Base-by-base conservation (phyloP, 371 early-diverging fungal genomes). In the Mucor saturninus region DNA sequence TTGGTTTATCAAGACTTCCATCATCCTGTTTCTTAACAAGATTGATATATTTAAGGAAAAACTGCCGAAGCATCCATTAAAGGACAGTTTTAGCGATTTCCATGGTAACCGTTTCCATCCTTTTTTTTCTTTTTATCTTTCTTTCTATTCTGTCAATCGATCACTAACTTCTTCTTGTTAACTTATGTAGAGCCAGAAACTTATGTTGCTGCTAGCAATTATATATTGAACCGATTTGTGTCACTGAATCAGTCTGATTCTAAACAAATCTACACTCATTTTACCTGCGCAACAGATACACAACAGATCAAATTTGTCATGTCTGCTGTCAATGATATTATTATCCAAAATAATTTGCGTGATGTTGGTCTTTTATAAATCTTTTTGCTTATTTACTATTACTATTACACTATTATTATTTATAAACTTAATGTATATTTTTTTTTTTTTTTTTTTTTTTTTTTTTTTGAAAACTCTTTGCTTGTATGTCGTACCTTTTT, bases 11-110 rank as follows among this genome's bases (percentile, higher is more conserved):
- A 84, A 89, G 61, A 91, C 92, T 9, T 88, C 89, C 8, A 89
- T 91, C 49, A 91, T 93, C 67, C 79, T 93, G 2, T 93, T 93
- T 73, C 68, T 93, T 56, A 93, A 93, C 79, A 93, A 93, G 73
- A 88, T 89, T 65, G 93, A 93, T 69, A 69, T 92, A 30, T 91
- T 93, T 75, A 85, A 81, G 62, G 81, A 86, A 56, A 93, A 93
- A 65, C 61, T 93, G 26, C 76, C 76, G 11, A 75, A 73, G 43
- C 81, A 84, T 29, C 90, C 91, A 6, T 69, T 93, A 52, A 64
- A 68, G n/a, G 74, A 86, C 29, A 89, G 83, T 72, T 93, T 93
- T 74, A 84, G 88, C 9, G 92, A 92, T 40, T 93, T 85, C 72
- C 66, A 53, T 83, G 92, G 74, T 67, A 64, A 21, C 21, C 21